Conservation (phyloP, 805 yeast genomes). For the Kazachstania kunashirensis region DNA sequence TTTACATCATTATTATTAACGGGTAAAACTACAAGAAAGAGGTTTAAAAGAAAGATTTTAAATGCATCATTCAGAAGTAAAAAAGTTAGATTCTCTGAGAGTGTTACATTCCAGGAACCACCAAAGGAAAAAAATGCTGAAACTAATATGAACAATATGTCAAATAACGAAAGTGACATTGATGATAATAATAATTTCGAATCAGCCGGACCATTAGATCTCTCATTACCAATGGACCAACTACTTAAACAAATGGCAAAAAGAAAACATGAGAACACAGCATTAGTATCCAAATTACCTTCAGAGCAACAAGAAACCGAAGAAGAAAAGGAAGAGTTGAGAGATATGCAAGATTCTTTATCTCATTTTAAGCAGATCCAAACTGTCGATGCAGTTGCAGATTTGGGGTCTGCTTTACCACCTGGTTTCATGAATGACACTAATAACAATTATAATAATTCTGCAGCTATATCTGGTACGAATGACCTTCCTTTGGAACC, state of each 20-base stretch:
- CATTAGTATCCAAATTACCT: slow-evolving; percentile 26
- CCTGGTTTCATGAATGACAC: slow-evolving; percentile 1
- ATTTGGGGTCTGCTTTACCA: slow-evolving; percentile 5
- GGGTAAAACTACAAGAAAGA: slow-evolving; percentile 54
- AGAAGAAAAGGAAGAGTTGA: slow-evolving; percentile 61
- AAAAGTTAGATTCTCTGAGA: slow-evolving; percentile 65
- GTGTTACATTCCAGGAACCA: slow-evolving; percentile 36
- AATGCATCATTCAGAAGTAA: slow-evolving; percentile 37
- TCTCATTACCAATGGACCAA: slow-evolving; percentile 71
- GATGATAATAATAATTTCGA: neutral
- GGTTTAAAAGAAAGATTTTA: slow-evolving; percentile 26
- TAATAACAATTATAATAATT: neutral
- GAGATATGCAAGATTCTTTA: slow-evolving; percentile 66
- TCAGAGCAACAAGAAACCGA: slow-evolving; percentile 35
- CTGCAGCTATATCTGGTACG: neutral
- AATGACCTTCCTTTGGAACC: slow-evolving; percentile 23
- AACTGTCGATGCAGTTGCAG: slow-evolving; percentile 51
- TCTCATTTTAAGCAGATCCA: slow-evolving; percentile 64
- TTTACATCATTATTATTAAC: slow-evolving; percentile 78
- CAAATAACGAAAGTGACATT: slow-evolving; percentile 11
- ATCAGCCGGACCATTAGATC: slow-evolving; percentile 36
- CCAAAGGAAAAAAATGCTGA: slow-evolving; percentile 7
- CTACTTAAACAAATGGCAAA: slow-evolving; percentile 39
- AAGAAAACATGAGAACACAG: slow-evolving; percentile 15
- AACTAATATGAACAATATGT: slow-evolving; percentile 10